Base-by-base conservation (phyloP, 352 stramenopile species). In the Phytophthora chlamydospora region DNA sequence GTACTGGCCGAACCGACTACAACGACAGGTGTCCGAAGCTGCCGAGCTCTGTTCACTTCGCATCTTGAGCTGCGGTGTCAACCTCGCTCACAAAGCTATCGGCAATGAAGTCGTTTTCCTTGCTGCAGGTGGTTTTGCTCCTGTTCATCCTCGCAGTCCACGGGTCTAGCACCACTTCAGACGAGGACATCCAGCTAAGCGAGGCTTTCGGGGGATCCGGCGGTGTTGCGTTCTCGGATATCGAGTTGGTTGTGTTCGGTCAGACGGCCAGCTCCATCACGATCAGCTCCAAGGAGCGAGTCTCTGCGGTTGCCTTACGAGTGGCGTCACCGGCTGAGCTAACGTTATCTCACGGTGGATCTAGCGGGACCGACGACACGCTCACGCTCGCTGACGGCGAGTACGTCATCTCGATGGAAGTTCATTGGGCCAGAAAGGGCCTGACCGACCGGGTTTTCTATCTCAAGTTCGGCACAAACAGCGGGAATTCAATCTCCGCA, bases 151-250 rank as follows among this genome's bases (percentile, higher is more conserved):
- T 52, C 14, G 2, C 5, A 35, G 47, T 62, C 9, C 29, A 66
- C 10, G 48, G 59, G 16, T n/a, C 16, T 48, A 29, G 7, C 21
- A 32, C 53, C 12, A 53, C 41, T 21, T 70, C 38, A 19, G 54
- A 75, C 40, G 67, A 75, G 45, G 58, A 75, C n/a, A 66, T 75
- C 34, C 45, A 63, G 34, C 57, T 75, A 4, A 69, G 62, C 9
- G n/a, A 66, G 24, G 42, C 34, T 24, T 62, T 72, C 14, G 67
- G 67, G 33, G 67, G 67, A 13, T 65, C 46, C 7, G 40, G 50
- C 1, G 67, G 62, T n/a, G 49, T 58, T 19, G 43, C 57, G n/a
- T 75, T 75, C 62, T 75, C 67, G 0, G 67, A 75, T 50, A 60
- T 75, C 14, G 24, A 66, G 11, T 24, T 29, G 27, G 24, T 75